phyloP scores from a whole-genome alignment of 2,329 filamentous ascomycete genomes.

The Thelonectria rubi region DNA sequence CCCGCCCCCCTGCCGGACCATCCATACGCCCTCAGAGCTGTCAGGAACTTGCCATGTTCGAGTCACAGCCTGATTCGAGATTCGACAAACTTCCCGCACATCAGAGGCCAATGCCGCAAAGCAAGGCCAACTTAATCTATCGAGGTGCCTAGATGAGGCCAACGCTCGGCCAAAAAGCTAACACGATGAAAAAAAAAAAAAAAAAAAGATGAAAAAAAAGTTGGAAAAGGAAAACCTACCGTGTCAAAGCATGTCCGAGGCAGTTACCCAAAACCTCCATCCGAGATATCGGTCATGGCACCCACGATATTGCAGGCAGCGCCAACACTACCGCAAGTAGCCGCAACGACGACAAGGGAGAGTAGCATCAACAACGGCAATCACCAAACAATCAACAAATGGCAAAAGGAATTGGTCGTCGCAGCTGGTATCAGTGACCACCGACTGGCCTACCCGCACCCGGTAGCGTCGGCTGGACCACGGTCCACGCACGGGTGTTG shows the following conservation, averaged over 20 bases:
- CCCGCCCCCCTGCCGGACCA: not conserved
- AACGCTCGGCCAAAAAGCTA: no score
- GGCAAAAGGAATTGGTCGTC: slow-evolving; percentile 29
- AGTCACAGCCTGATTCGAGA: no score
- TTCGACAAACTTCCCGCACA: no score
- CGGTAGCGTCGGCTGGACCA: slow-evolving; percentile 41
- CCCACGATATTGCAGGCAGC: slow-evolving; percentile 4
- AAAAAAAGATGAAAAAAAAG: not conserved
- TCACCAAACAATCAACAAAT: slow-evolving; percentile 21
- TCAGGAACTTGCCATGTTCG: not conserved
- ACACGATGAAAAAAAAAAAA: no score
- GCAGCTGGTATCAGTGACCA: slow-evolving; percentile 36
- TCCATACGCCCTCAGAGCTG: not conserved
- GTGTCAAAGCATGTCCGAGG: not conserved
- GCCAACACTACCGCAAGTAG: slow-evolving; percentile 25
- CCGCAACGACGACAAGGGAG: slow-evolving; percentile 3
- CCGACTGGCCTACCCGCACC: slow-evolving; percentile 36
- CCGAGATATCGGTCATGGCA: not conserved
- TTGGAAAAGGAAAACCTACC: not conserved
- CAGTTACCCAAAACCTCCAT: not conserved
- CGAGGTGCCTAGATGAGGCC: no score
- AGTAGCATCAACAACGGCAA: slow-evolving; percentile 12
- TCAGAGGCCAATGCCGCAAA: no score
- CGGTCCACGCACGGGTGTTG: slow-evolving; percentile 31
- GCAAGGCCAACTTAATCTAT: no score